Conservation (phyloP, 2,329 filamentous ascomycete species). For the Trichoderma sp. region DNA sequence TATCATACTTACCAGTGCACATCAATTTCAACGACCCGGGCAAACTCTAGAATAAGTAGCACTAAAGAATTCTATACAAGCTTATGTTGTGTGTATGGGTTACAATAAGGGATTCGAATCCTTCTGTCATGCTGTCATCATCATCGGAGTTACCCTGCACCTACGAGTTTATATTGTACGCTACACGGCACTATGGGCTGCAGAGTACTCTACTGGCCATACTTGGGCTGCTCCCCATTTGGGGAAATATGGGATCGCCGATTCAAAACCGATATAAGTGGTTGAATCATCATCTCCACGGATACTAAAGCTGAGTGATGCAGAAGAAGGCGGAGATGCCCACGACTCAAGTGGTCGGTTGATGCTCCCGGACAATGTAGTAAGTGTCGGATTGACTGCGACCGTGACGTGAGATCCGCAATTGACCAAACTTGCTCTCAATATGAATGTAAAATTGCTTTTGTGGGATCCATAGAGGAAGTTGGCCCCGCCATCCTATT, state of each 20-base stretch:
- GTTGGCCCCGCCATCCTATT: constrained; percentile 10
- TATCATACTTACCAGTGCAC: background rate
- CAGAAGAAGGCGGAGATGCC: background rate
- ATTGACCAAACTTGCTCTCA: background rate
- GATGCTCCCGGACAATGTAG: background rate
- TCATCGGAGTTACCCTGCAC: background rate
- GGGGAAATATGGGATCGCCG: background rate
- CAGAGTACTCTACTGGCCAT: background rate
- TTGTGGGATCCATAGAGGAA: background rate
- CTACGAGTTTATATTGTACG: background rate
- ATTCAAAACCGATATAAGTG: background rate
- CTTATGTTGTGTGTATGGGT: background rate
- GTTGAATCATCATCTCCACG: background rate
- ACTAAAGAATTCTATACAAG: background rate
- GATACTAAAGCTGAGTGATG: background rate
- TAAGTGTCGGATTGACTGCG: background rate
- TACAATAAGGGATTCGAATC: background rate
- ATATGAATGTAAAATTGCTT: background rate
- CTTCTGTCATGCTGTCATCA: background rate
- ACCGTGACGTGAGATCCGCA: background rate
- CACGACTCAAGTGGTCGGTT: background rate
- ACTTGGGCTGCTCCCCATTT: background rate
- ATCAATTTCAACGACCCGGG: background rate
- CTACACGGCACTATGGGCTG: background rate
- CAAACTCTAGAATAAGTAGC: background rate